These are phyloP conservation scores for Psilocybe tampanensis DNA, from an alignment of 768 basidiomycete species.

Conservation along the genomic window DNA sequence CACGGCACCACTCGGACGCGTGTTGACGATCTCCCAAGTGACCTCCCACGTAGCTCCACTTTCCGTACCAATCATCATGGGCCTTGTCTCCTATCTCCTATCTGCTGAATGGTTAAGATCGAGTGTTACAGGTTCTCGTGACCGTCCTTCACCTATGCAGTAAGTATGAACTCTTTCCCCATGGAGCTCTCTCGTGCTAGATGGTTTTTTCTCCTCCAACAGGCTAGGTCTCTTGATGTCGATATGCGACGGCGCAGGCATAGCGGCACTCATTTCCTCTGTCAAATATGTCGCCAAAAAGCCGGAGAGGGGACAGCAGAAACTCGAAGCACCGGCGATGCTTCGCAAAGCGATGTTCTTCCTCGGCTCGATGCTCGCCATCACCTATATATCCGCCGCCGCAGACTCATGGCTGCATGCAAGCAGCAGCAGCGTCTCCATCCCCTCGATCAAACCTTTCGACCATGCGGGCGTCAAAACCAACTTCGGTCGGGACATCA, in stretches of 20 bases:
- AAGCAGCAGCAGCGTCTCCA: not conserved
- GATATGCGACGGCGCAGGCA: not conserved
- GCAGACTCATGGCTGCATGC: constrained; percentile 10
- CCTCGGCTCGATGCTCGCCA: constrained; percentile 2
- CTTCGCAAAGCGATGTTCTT: constrained; percentile 2
- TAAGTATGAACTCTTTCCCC: not conserved
- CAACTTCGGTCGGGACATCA: constrained; percentile 4
- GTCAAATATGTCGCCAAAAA: not conserved
- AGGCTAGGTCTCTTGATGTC: constrained; percentile 2
- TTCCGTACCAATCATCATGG: constrained; percentile 2
- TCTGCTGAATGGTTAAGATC: constrained; percentile 2
- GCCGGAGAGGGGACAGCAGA: not conserved
- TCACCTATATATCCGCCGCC: constrained; percentile 1
- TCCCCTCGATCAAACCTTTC: not conserved
- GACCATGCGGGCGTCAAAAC: not conserved
- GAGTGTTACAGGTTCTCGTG: not conserved
- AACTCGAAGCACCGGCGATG: not conserved
- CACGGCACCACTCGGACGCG: not conserved
- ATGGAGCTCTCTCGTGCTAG: not conserved
- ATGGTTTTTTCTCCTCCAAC: not conserved
- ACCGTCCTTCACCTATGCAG: constrained; percentile 5
- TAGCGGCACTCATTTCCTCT: not conserved
- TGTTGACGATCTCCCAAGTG: constrained; percentile 3
- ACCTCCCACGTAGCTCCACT: not conserved
- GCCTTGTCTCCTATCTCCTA: not conserved